Conservation (phyloP, 208 protist genomes). For the Trichomonas gallinae region DNA sequence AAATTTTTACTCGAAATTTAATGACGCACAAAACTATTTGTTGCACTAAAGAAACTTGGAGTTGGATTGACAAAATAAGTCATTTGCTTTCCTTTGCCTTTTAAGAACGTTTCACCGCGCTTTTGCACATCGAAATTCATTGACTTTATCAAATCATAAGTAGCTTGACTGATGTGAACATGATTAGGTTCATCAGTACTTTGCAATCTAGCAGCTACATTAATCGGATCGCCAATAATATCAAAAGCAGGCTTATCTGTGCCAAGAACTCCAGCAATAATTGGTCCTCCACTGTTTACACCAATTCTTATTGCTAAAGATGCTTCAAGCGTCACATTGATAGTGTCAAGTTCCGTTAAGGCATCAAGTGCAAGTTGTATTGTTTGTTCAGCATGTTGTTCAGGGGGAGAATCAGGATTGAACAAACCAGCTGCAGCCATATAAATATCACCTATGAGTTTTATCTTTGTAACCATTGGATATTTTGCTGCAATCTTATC, state of each 20-base stretch:
- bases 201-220: neutral
- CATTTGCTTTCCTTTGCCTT: conserved; percentile 3
- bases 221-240: conserved; percentile 3
- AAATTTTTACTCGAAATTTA: no score
- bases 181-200: neutral
- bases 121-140: neutral
- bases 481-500: neutral
- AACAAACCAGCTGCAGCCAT: conserved; percentile 8
- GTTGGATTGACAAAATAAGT: neutral
- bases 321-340: neutral
- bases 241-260: neutral
- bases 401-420: neutral
- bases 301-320: neutral
- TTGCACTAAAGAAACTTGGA: neutral
- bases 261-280: neutral
- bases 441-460: conserved; percentile 1
- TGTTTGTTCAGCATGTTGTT: neutral
- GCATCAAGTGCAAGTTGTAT: neutral
- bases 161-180: neutral
- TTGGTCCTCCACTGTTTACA: neutral
- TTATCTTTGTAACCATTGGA: neutral
- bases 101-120: neutral
- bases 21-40: no score
- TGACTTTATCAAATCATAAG: neutral
- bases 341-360: neutral